Evolutionary conservation across 768 basidiomycete genomes (phyloP), one percentile per base, ranked within the genome.

Genomic region (Psilocybe azurescens): DNA sequence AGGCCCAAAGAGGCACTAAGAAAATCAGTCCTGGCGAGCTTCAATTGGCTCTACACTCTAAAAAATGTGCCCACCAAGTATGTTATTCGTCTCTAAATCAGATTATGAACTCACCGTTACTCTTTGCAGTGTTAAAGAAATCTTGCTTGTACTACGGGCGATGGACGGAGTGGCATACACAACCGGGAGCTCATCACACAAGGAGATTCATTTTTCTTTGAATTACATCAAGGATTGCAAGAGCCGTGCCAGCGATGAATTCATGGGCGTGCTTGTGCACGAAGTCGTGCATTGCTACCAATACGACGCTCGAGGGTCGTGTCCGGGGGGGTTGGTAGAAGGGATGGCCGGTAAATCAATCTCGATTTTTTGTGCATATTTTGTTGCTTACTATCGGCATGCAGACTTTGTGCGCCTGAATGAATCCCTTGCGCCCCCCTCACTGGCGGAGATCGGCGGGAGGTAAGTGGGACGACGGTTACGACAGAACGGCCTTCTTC

Each of bases 281-380:
- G 90, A 94, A 74, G 81, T 89, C 69, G 91, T 91, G 5, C 92
- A 94, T 65, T 93, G 89, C 69, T 93, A 81, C 71, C 92, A 93
- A 69, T 84, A 86, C 73, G 81, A 90, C 66, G 89, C 81, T 1
- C 69, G 75, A 18, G 86, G 78, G 20, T 83, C 81, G 47, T 88
- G 84, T 65, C 89, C 90, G 0, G 83, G 84, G 1, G 92, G 92
- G 1, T 75, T 94, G 50, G 85, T 91, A 63, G 92, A 94, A 69
- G 92, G 92, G n/a, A 81, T 94, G 20, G 92, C 91, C 71, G 91
- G 91, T 89, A 61, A 47, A 78, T n/a, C 6, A 5, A 44, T 44
- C 41, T 14, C n/a, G 11, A 2, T 44, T 5, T 13, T 44, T 44
- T 13, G 14, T 13, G 11, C 41, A 44, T 44, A 44, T 14, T 8